Conservation (phyloP, 106 monocot genomes). For the Agapanthus africanus region DNA sequence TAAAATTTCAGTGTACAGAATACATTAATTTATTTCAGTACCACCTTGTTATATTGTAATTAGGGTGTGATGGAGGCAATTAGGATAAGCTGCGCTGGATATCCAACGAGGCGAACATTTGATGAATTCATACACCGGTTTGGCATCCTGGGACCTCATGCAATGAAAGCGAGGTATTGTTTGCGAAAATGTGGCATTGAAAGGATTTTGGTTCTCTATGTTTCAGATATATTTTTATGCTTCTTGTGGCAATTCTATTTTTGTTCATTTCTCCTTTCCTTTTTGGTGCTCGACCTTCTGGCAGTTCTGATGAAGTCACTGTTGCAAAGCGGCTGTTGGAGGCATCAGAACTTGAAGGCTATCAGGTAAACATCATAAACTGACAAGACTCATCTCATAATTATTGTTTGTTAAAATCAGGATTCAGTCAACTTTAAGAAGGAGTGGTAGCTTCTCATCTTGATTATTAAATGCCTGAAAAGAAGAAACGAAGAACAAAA, state of each 20-base stretch:
- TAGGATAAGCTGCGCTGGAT: constrained; percentile 86
- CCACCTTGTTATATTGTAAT: neutral
- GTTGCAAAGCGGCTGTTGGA: constrained; percentile 16
- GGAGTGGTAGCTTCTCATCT: neutral
- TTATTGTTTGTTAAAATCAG: neutral
- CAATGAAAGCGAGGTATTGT: constrained; percentile 45
- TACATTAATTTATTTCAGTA: neutral
- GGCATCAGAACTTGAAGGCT: constrained; percentile 24
- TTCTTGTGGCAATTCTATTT: constrained; percentile 12
- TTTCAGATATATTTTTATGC: neutral
- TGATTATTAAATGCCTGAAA: neutral
- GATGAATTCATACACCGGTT: constrained; percentile 66
- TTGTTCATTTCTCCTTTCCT: neutral
- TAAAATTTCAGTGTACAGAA: neutral
- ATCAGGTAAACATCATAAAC: constrained; percentile 25
- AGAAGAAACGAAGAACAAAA: neutral
- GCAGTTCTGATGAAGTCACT: constrained; percentile 26
- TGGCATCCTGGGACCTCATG: constrained; percentile 63
- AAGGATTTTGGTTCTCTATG: neutral
- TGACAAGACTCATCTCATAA: neutral
- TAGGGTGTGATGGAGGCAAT: constrained; percentile 90
- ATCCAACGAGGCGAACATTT: constrained; percentile 64
- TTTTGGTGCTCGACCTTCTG: constrained; percentile 4
- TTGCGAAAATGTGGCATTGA: neutral
- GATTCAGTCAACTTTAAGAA: neutral